Base-by-base conservation (phyloP, 1,139 yeast genomes). In the Dujonia santamariae region DNA sequence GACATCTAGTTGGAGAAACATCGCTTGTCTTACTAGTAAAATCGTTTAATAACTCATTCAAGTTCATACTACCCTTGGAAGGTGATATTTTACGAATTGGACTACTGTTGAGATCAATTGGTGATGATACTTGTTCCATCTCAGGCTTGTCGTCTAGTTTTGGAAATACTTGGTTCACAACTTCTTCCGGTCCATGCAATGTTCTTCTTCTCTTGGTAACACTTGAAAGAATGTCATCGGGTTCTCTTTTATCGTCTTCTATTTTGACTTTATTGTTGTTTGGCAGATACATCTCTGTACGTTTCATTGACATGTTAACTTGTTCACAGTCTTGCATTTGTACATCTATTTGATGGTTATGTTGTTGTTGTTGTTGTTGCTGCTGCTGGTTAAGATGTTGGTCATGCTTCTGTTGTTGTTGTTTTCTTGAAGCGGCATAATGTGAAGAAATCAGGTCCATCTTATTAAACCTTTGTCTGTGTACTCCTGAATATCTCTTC, bases 361-460 rank as follows among this genome's bases (percentile, higher is more conserved):
- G 9, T 7, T 12, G 9, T 15, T 9, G 6, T 6, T 17, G 30
- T 20, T 14, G 16, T 20, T 17, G 19, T 4, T 17, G 5, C 4
- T 17, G 20, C n/a, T 17, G 30, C n/a, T 27, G 30, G 26, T 24
- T n/a, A 11, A 11, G 23, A 11, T 20, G 23, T 7, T 8, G 14
- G 26, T 15, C 15, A 7, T 6, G 15, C 13, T 18, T 19, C 26
- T 15, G 30, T 7, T n/a, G 31, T 15, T 24, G 18, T 4, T 21
- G 20, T 3, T 29, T 22, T 23, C 38, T 24, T 11, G 36, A 11
- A 19, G 59, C 53, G 2, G 72, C 63, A 40, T 68, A 69, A 39
- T 69, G 75, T 30, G 49, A 55, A 16, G 61, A 53, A 21, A 69
- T 68, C 22, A 69, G 61, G 25, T 68, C 74, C 73, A 69, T 65